Percentiles rank a stretch among this genome's conserved stretches.
Conservation (phyloP, 805 yeast species). For the Zygotorulaspora florentina region DNA sequence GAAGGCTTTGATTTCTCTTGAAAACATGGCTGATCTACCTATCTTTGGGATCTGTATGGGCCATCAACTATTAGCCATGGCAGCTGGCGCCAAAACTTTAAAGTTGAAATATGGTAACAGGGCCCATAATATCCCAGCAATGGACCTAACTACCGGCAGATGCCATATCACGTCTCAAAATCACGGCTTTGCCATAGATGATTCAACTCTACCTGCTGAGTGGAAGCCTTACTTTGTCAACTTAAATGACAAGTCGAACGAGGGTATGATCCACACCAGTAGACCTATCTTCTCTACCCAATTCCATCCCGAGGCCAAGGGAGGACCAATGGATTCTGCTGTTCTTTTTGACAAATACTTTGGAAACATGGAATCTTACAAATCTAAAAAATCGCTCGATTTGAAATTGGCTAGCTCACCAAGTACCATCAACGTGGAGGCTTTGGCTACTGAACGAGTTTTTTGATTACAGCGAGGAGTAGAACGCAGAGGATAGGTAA, state of each 20-base stretch:
- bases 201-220: slow-evolving; percentile 62
- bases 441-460: slow-evolving; percentile 34
- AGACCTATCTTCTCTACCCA: slow-evolving; percentile 95
- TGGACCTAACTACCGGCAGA: slow-evolving; percentile 83
- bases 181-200: slow-evolving; percentile 97
- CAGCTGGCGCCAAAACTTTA: slow-evolving; percentile 87
- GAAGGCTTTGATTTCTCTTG: slow-evolving; percentile 59
- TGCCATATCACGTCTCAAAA: slow-evolving; percentile 98
- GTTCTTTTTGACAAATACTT: slow-evolving; percentile 89
- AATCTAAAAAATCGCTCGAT: slow-evolving; percentile 39
- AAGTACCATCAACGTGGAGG: slow-evolving; percentile 20
- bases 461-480: slow-evolving; percentile 4
- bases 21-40: slow-evolving; percentile 60
- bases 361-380: slow-evolving; percentile 58
- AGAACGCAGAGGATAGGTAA: background rate
- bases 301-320: slow-evolving; percentile 99
- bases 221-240: slow-evolving; percentile 89
- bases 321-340: slow-evolving; percentile 94
- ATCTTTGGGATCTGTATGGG: slow-evolving; percentile 98
- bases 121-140: slow-evolving; percentile 97
- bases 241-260: slow-evolving; percentile 92
- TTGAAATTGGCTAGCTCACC: slow-evolving; percentile 22
- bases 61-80: slow-evolving; percentile 92
- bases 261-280: slow-evolving; percentile 87
- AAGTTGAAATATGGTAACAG: slow-evolving; percentile 97